Conservation (phyloP, 371 early-diverging fungal genomes). For the Mucor lusitanicus region DNA sequence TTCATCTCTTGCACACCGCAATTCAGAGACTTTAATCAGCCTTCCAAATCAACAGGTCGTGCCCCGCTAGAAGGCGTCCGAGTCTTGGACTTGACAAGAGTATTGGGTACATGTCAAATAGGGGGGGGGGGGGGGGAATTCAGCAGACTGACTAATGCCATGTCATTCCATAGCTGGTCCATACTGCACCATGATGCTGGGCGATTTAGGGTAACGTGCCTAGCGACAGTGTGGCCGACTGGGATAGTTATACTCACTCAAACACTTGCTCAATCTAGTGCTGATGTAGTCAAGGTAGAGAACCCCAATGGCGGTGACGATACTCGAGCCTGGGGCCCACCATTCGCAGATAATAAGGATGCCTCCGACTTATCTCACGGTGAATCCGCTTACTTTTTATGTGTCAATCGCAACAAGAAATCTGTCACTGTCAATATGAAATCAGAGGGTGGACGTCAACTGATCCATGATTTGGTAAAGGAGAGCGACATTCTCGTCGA, state of each 20-base stretch:
- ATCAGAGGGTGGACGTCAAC: constrained; percentile 56
- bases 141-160: not conserved
- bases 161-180: constrained; percentile 60
- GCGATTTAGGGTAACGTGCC: constrained; percentile 76
- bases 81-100: constrained; percentile 83
- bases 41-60: not conserved
- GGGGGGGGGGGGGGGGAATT: no score
- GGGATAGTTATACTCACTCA: not conserved
- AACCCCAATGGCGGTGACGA: constrained; percentile 83
- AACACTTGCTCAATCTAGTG: constrained; percentile 45
- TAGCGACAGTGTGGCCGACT: not conserved
- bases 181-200: constrained; percentile 85
- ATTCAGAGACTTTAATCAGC: constrained; percentile 12
- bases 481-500: constrained; percentile 85
- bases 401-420: constrained; percentile 90
- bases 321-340: constrained; percentile 87
- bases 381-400: constrained; percentile 89
- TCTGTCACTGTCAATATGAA: constrained; percentile 88
- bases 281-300: constrained; percentile 90
- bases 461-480: constrained; percentile 70
- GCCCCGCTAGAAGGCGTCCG: constrained; percentile 75
- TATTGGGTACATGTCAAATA: constrained; percentile 64
- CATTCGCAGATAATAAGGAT: constrained; percentile 58
- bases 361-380: constrained; percentile 32
- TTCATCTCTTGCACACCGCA: constrained; percentile 3